Percentiles rank a stretch among this genome's conserved stretches.
Conservation (phyloP, 2,329 filamentous ascomycete genomes). For the Cytospora schulzeri region DNA sequence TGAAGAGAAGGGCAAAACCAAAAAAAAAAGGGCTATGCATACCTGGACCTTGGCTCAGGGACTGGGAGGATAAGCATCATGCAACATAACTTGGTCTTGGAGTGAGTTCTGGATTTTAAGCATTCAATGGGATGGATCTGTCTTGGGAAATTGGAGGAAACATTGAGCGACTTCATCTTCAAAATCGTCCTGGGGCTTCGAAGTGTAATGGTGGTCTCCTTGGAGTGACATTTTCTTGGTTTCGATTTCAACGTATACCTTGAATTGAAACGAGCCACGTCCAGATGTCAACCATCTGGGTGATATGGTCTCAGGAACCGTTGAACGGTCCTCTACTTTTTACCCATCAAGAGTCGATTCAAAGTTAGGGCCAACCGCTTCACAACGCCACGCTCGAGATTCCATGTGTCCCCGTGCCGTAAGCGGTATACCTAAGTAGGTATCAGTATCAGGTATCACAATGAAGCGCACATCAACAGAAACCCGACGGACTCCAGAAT, state of each 20-base stretch:
- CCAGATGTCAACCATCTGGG: background rate
- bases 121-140: background rate
- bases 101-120: background rate
- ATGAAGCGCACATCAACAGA: conserved; percentile 3
- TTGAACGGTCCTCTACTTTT: too few species aligned
- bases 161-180: background rate
- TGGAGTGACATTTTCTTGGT: background rate
- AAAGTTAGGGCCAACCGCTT: too few species aligned
- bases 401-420: too few species aligned
- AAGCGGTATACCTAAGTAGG: background rate
- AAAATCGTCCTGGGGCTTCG: background rate
- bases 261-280: background rate
- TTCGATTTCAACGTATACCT: background rate
- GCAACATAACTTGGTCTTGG: background rate
- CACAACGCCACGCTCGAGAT: too few species aligned
- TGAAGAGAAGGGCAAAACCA: background rate
- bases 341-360: background rate
- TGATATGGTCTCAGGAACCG: background rate
- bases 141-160: background rate
- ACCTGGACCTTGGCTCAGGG: conserved; percentile 14
- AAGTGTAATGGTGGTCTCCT: background rate
- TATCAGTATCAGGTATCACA: conserved; percentile 15
- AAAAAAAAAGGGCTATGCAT: conserved; percentile 4
- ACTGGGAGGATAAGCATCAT: background rate
- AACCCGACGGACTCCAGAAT: background rate